These are phyloP conservation scores for Blepharisma undulans DNA, from an alignment of 169 alveolate species.

Conservation along the genomic window DNA sequence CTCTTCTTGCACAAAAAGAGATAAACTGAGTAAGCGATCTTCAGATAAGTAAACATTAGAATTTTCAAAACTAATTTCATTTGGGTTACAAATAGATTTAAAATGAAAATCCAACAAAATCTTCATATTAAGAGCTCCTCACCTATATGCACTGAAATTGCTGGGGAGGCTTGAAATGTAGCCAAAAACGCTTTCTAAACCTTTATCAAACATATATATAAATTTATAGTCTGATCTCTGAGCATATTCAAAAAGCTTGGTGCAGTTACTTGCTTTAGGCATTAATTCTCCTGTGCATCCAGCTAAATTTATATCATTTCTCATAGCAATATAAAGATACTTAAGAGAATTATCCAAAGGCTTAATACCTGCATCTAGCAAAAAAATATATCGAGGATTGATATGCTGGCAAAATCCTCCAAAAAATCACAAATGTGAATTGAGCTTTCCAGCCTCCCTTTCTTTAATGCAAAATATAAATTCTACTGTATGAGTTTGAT, in stretches of 20 bases:
- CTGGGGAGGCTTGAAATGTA: conserved; percentile 46
- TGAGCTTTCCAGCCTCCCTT: conserved; percentile 21
- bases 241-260: background rate
- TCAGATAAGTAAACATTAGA: conserved; percentile 46
- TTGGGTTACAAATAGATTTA: conserved; percentile 13
- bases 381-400: background rate
- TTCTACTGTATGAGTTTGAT: background rate
- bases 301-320: conserved; percentile 17
- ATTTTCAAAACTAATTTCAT: conserved; percentile 5
- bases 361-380: conserved; percentile 32
- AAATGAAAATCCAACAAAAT: conserved; percentile 29
- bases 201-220: conserved; percentile 41
- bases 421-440: conserved; percentile 38
- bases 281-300: conserved; percentile 50
- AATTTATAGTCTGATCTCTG: conserved; percentile 43
- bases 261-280: background rate
- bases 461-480: conserved; percentile 4
- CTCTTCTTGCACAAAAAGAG: conserved; percentile 6
- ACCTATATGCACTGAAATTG: conserved; percentile 47
- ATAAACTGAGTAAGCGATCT: conserved; percentile 43
- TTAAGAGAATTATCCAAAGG: background rate
- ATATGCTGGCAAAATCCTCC: conserved; percentile 31
- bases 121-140: background rate
- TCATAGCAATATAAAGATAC: conserved; percentile 38
- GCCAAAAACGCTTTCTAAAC: conserved; percentile 42